Percentiles rank a stretch among this genome's conserved stretches.
Evolutionary conservation across 495 filamentous ascomycete species (phyloP).

Genomic region (Daldinia concentrica): DNA sequence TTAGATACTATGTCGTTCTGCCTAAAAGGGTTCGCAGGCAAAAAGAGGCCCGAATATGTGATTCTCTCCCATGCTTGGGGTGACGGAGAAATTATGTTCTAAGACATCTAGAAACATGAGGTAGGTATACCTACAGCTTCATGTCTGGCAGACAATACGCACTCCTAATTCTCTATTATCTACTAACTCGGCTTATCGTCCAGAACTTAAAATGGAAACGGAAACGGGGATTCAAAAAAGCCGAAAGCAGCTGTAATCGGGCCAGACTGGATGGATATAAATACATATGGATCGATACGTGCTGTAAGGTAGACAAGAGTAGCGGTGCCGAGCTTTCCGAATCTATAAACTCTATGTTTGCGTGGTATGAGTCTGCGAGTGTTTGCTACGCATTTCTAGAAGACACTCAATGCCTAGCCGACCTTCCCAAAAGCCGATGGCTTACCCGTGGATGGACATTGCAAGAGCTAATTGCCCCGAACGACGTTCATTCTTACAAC

Average conservation of each 20-base stretch:
- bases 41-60: conserved; percentile 18
- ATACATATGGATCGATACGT: conserved; percentile 47
- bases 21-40: conserved; percentile 20
- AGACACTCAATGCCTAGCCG: conserved; percentile 34
- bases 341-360: conserved; percentile 52
- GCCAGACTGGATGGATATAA: conserved; percentile 1
- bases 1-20: conserved; percentile 27
- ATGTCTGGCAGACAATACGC: no score
- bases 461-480: conserved; percentile 49
- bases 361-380: conserved; percentile 44
- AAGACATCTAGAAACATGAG: conserved; percentile 24
- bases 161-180: no score
- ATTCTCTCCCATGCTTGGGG: conserved; percentile 44
- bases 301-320: conserved; percentile 53
- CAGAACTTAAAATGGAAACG: not conserved
- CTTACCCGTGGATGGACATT: conserved; percentile 56
- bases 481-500: conserved; percentile 30
- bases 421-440: conserved; percentile 49
- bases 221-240: conserved; percentile 30
- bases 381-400: conserved; percentile 49
- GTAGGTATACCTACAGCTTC: not conserved
- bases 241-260: not conserved
- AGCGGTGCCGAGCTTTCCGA: conserved; percentile 52
- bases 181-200: not conserved
- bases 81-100: conserved; percentile 26